A percentile compares a stretch with the other conserved stretches of the same genome.
Evolutionary conservation across 2,329 filamentous ascomycete species (phyloP).

Genomic region (Colletotrichum viniferum): DNA sequence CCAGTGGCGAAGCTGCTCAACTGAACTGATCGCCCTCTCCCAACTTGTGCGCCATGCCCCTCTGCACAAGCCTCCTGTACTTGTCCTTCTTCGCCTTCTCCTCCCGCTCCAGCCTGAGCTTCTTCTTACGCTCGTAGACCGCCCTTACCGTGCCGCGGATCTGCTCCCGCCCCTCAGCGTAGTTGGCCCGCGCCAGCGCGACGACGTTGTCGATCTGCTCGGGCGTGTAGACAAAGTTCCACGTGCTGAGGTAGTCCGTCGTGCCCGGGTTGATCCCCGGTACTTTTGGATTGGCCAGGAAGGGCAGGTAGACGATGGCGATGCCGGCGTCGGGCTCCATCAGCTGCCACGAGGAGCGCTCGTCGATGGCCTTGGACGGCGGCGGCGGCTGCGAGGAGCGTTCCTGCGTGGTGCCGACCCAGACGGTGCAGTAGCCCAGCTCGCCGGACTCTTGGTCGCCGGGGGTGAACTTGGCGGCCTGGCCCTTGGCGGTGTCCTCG

Average conservation of each 20-base stretch:
- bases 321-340: conserved; percentile 83
- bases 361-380: conserved; percentile 59
- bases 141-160: conserved; percentile 80
- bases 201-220: conserved; percentile 89
- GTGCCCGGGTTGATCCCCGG: conserved; percentile 81
- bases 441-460: conserved; percentile 58
- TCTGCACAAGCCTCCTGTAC: conserved; percentile 50
- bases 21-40: conserved; percentile 72
- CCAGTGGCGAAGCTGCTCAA: conserved; percentile 24
- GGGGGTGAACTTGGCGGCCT: conserved; percentile 42
- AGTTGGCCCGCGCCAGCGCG: conserved; percentile 83
- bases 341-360: conserved; percentile 71
- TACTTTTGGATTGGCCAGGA: conserved; percentile 78
- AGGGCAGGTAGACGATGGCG: conserved; percentile 87
- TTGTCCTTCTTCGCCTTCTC: conserved; percentile 39
- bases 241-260: conserved; percentile 89
- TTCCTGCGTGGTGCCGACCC: conserved; percentile 87
- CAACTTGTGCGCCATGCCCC: conserved; percentile 59
- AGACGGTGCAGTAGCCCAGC: conserved; percentile 90
- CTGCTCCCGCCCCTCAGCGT: conserved; percentile 78
- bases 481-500: conserved; percentile 27
- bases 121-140: conserved; percentile 92
- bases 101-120: conserved; percentile 61
- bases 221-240: conserved; percentile 97
- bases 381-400: conserved; percentile 61